A percentile compares a stretch with the other conserved stretches of the same genome.
Conservation (phyloP, 305 asterid species). For the Fraxinus latifolia region DNA sequence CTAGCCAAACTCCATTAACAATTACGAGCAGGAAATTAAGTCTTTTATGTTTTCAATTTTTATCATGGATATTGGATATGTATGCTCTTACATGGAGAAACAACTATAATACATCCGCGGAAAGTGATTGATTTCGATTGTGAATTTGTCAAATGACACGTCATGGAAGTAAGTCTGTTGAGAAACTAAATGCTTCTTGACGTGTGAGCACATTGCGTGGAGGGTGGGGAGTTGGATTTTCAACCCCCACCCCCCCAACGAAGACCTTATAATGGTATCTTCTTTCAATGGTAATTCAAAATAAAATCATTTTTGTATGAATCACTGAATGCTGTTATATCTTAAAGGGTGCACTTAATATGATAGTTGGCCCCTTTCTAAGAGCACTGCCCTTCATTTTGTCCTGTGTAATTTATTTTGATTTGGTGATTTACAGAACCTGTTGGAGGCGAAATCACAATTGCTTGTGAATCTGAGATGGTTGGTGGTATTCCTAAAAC, state of each 20-base stretch:
- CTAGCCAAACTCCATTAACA: background rate
- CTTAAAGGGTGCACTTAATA: background rate
- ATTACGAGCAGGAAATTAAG: background rate
- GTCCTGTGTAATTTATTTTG: slow-evolving; percentile 7
- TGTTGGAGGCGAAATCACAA: slow-evolving; percentile 83
- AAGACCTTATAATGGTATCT: background rate
- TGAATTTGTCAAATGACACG: background rate
- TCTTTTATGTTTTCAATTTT: background rate
- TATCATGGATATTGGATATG: background rate
- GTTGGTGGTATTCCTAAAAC: slow-evolving; percentile 50
- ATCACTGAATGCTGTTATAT: slow-evolving; percentile 6
- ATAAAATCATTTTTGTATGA: background rate
- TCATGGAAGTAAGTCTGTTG: background rate
- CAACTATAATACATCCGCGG: background rate
- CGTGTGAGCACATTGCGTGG: background rate
- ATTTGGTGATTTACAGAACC: slow-evolving; percentile 57
- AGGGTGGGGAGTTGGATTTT: background rate
- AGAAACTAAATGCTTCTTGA: background rate
- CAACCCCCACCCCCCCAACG: background rate
- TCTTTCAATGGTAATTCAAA: slow-evolving; percentile 3
- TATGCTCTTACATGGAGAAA: background rate
- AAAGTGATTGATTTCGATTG: background rate
- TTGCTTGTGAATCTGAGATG: slow-evolving; percentile 62
- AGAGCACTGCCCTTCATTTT: background rate
- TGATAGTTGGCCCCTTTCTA: background rate